Conservation (phyloP, 371 early-diverging fungal genomes). For the Batkoa obscura region DNA sequence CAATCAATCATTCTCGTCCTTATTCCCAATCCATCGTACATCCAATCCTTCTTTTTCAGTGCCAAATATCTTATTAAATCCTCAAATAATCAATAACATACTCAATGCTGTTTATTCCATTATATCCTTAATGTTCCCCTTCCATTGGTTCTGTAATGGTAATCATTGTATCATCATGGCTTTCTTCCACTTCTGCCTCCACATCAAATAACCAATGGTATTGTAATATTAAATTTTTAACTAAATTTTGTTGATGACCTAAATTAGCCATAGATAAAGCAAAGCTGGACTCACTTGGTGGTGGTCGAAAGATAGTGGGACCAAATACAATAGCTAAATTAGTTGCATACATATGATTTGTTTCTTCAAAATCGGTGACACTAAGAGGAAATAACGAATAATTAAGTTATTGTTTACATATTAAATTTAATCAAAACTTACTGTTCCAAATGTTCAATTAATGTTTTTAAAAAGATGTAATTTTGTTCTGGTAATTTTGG, state of each 20-base stretch:
- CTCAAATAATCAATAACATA: no score
- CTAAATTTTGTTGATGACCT: constrained; percentile 57
- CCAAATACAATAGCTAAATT: constrained; percentile 78
- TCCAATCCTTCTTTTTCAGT: no score
- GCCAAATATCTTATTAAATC: no score
- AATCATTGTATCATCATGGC: no score
- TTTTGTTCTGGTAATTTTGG: constrained; percentile 45
- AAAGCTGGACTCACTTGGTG: constrained; percentile 42
- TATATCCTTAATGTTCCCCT: no score
- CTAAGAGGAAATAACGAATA: constrained; percentile 10
- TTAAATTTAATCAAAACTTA: constrained; percentile 11
- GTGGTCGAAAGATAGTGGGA: constrained; percentile 55
- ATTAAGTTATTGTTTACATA: not conserved
- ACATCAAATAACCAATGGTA: constrained; percentile 70
- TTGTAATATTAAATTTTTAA: constrained; percentile 59
- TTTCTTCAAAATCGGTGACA: constrained; percentile 61
- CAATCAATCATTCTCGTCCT: no score
- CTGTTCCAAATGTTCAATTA: constrained; percentile 60
- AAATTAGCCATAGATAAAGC: constrained; percentile 59
- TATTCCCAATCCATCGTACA: no score
- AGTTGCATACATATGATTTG: constrained; percentile 72
- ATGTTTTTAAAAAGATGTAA: constrained; percentile 40
- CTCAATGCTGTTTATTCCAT: no score
- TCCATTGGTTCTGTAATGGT: no score
- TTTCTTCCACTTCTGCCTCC: constrained; percentile 17